phyloP scores from a whole-genome alignment of 2,329 filamentous ascomycete genomes.

The Dactylellina parvicollis region DNA sequence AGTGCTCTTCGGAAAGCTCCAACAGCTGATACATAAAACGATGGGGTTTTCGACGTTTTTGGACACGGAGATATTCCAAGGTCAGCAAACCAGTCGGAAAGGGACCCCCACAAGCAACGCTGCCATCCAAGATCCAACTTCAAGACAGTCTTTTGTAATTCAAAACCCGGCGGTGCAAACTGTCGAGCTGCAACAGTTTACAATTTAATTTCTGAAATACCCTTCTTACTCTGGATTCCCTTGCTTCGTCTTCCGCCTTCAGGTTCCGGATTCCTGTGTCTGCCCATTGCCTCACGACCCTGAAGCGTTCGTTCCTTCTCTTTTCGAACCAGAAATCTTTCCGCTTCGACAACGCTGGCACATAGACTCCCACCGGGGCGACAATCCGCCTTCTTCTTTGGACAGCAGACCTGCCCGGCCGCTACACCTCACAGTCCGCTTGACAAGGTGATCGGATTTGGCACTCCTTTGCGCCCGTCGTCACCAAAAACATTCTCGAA shows the following conservation, averaged over 20 bases:
- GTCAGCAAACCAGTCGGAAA: conserved; percentile 15
- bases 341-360: conserved; percentile 50
- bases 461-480: conserved; percentile 48
- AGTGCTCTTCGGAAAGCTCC: not conserved
- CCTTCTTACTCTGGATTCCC: conserved; percentile 32
- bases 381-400: conserved; percentile 50
- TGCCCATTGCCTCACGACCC: conserved; percentile 34
- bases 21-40: conserved; percentile 37
- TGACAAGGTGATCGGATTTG: conserved; percentile 27
- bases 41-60: conserved; percentile 30
- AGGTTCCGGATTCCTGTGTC: conserved; percentile 50
- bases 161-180: conserved; percentile 39
- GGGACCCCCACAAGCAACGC: conserved; percentile 36
- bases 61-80: conserved; percentile 37
- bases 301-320: conserved; percentile 53
- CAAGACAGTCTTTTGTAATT: conserved; percentile 37
- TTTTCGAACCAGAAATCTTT: conserved; percentile 53
- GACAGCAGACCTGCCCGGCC: conserved; percentile 48
- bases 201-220: conserved; percentile 34
- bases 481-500: conserved; percentile 46
- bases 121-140: conserved; percentile 46
- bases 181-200: conserved; percentile 17
- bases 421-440: conserved; percentile 14
- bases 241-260: conserved; percentile 42
- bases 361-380: conserved; percentile 41